phyloP scores from a whole-genome alignment of 2,329 filamentous ascomycete species.

The Lomentospora prolificans region DNA sequence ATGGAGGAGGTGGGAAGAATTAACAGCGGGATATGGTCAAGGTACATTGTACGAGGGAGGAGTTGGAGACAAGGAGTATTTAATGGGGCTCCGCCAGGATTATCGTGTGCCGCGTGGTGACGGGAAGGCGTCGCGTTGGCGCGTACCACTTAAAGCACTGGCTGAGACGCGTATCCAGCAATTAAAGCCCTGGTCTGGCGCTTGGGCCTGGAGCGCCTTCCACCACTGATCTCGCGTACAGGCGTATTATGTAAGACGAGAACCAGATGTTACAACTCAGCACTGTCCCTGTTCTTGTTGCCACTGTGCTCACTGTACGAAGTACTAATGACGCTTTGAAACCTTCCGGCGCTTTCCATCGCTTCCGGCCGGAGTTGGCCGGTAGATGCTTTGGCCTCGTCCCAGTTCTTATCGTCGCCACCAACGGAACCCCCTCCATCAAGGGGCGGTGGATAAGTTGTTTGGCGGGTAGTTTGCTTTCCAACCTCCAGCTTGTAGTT shows the following conservation, averaged over 20 bases:
- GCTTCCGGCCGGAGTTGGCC: slow-evolving; percentile 4
- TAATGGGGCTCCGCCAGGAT: slow-evolving; percentile 3
- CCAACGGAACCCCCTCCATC: not conserved
- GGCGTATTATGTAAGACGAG: not conserved
- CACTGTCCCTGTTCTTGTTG: not conserved
- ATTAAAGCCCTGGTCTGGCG: slow-evolving; percentile 7
- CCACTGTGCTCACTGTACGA: not conserved
- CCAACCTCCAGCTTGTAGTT: not conserved
- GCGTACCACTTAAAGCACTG: slow-evolving; percentile 5
- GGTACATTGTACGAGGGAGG: not conserved
- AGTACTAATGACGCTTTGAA: not conserved
- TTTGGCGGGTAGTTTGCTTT: too few relatives aligned
- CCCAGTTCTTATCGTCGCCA: not conserved
- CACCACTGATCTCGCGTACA: not conserved
- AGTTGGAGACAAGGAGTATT: slow-evolving; percentile 4
- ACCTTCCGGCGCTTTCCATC: slow-evolving; percentile 4
- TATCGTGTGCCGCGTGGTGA: slow-evolving; percentile 5
- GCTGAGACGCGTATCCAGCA: slow-evolving; percentile 1
- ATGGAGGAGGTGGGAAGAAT: not conserved
- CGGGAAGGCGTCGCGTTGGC: slow-evolving; percentile 2
- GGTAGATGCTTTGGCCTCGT: not conserved
- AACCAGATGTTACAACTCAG: not conserved
- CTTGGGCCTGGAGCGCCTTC: not conserved
- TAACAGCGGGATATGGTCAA: not conserved
- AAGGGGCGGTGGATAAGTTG: not conserved